Base-by-base conservation (phyloP, 768 basidiomycete genomes). In the Pholiota microspora region DNA sequence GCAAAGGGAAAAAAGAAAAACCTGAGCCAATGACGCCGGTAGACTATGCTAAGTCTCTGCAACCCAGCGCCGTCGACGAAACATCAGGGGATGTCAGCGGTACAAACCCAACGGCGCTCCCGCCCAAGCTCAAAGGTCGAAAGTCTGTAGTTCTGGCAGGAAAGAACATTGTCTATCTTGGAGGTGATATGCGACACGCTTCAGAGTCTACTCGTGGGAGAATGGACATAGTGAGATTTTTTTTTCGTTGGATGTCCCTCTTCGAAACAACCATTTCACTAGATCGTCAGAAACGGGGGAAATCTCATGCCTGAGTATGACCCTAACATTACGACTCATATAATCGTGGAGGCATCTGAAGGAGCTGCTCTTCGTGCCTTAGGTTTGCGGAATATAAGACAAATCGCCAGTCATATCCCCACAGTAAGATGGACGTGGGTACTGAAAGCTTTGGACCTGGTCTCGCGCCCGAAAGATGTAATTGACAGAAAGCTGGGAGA, bases 221-320 rank as follows among this genome's bases (percentile, higher is more conserved):
- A 56, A 86, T 89, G 84, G 74, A 82, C 12, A 66, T 82, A 32
- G 87, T 88, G 71, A 61, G 84, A 73, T n/a, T 31, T 40, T 25
- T 49, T 27, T 48, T 47, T 34, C 47, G 15, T 52, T 42, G 18
- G 48, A 49, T 12, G 35, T 34, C 36, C 31, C 10, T 16, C 42
- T 8, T 44, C 44, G 24, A 56, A 10, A 59, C 31, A 12, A 7
- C 51, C 47, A 47, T 23, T 25, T 29, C n/a, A n/a, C 23, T 58
- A 92, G 89, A 80, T 92, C 35, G 72, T 84, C 38, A 74, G 73
- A 55, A 70, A 81, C 57, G 90, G 90, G 9, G 90, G 81, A 40
- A 80, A 75, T 18, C 70, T 92, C 23, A 68, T 81, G 34, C 77
- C 86, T 2, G 71, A 61, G 31, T 92, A 80, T 61, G 83, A 91